phyloP scores from a whole-genome alignment of 2,329 filamentous ascomycete species.

The Boeremia lycopersici region DNA sequence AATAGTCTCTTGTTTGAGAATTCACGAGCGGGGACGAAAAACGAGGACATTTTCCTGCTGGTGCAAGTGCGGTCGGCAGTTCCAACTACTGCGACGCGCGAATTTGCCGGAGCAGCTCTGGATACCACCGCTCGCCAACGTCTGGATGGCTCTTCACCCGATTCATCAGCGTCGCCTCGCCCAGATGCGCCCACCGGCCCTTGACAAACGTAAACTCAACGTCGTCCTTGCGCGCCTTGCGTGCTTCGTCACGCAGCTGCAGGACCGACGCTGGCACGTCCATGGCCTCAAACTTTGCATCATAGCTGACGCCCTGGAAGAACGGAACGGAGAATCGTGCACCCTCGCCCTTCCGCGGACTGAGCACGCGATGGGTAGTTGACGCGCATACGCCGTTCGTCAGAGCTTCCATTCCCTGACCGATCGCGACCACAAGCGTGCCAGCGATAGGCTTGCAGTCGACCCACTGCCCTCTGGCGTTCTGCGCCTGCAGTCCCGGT shows the following conservation, averaged over 20 bases:
- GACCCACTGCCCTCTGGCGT: constrained; percentile 77
- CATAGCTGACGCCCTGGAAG: constrained; percentile 83
- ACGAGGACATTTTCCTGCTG: background rate
- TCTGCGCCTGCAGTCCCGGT: constrained; percentile 80
- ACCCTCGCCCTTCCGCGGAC: constrained; percentile 70
- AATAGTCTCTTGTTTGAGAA: constrained; percentile 10
- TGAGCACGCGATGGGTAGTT: constrained; percentile 85
- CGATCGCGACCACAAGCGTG: constrained; percentile 85
- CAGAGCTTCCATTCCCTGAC: constrained; percentile 83
- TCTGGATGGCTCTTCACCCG: constrained; percentile 86
- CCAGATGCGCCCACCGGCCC: constrained; percentile 70
- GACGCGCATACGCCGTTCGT: constrained; percentile 80
- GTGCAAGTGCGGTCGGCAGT: constrained; percentile 5
- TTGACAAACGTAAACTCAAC: constrained; percentile 85
- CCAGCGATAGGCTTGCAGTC: constrained; percentile 77
- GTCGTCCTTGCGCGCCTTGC: constrained; percentile 66
- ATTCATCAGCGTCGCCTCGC: constrained; percentile 85
- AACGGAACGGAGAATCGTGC: constrained; percentile 82
- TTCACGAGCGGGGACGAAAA: background rate
- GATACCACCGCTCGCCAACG: constrained; percentile 77
- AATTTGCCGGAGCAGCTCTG: constrained; percentile 51
- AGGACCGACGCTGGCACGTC: constrained; percentile 69
- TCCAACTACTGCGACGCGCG: constrained; percentile 46
- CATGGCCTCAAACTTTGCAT: constrained; percentile 79
- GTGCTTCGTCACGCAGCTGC: constrained; percentile 65